Evolutionary conservation across 75 land plant genomes (phyloP), one percentile per base, ranked within the genome.

Genomic region (Pinus tabuliformis): DNA sequence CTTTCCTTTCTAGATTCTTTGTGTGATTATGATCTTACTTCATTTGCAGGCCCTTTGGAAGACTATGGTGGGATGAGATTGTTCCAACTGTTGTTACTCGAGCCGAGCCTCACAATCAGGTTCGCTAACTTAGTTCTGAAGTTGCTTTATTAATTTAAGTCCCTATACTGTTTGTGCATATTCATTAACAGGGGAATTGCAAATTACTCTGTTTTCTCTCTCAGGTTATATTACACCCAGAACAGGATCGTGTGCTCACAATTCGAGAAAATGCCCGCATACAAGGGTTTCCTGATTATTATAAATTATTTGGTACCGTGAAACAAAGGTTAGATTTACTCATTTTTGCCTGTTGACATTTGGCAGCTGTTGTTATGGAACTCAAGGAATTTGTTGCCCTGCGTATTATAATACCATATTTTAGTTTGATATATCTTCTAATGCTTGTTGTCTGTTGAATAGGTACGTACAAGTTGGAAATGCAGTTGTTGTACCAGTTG

Each of bases 11-110:
- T 66, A 24, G 70, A 37, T 28, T 76, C n/a, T 21, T 62, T 33
- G 24, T 52, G 17, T 75, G 45, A 7, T 75, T 75, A 57, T 28
- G 70, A 36, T 66, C 18, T 20, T 66, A 36, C 58, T 58, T 28
- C 54, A 49, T 26, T 24, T 61, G 15, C 78, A 92, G 99, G 75
- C 97, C 97, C 49, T 93, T 93, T 77, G 92, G 85, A 64, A 83
- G 99, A 26, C 73, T 96, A 61, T 96, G 99, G 99, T 96, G 97
- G 97, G 99, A 96, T 82, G 97, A 96, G 68, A 91, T 89, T 33
- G 92, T 93, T 22, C 75, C 96, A 65, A 95, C 98, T 37, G 92
- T 95, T 30, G 73, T 95, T 17, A 89, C 92, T 54, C 49, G 78
- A 56, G 89, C 94, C 5, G 85, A 89, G 59, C 84, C 86, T 58